These are phyloP conservation scores for Hypoxylon rickii DNA, from an alignment of 495 filamentous ascomycete genomes.

Conservation along the genomic window DNA sequence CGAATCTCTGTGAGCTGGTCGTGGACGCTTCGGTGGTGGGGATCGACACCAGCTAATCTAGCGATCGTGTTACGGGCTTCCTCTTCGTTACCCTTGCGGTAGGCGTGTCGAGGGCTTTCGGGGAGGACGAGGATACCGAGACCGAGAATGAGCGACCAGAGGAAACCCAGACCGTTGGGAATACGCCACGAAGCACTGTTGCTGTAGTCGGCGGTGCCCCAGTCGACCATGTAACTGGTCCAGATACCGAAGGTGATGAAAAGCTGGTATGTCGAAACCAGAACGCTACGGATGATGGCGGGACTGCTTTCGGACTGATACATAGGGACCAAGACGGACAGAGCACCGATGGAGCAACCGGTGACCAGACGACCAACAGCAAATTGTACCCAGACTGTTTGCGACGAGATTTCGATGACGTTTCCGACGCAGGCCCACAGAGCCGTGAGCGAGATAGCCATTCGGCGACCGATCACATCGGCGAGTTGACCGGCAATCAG, in stretches of 20 bases:
- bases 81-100: slow-evolving; percentile 65
- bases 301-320: slow-evolving; percentile 75
- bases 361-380: slow-evolving; percentile 62
- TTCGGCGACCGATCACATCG: slow-evolving; percentile 50
- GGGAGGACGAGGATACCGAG: slow-evolving; percentile 71
- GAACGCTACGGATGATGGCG: slow-evolving; percentile 66
- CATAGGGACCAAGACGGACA: slow-evolving; percentile 74
- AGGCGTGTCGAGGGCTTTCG: slow-evolving; percentile 73
- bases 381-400: slow-evolving; percentile 55
- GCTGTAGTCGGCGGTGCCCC: slow-evolving; percentile 61
- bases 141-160: slow-evolving; percentile 76
- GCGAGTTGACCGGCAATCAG: slow-evolving; percentile 64
- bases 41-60: slow-evolving; percentile 69
- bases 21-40: slow-evolving; percentile 65
- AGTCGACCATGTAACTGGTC: slow-evolving; percentile 81
- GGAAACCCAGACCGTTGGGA: slow-evolving; percentile 77
- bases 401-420: slow-evolving; percentile 66
- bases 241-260: slow-evolving; percentile 89
- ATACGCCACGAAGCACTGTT: slow-evolving; percentile 74
- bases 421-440: slow-evolving; percentile 70
- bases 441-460: slow-evolving; percentile 60
- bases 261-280: slow-evolving; percentile 78
- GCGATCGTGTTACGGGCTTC: slow-evolving; percentile 72
- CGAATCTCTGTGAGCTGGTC: slow-evolving; percentile 77
- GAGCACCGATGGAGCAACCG: slow-evolving; percentile 70